Evolutionary conservation across 192 early-diverging fungal genomes (phyloP).

Genomic region (Rhizophagus clarus): DNA sequence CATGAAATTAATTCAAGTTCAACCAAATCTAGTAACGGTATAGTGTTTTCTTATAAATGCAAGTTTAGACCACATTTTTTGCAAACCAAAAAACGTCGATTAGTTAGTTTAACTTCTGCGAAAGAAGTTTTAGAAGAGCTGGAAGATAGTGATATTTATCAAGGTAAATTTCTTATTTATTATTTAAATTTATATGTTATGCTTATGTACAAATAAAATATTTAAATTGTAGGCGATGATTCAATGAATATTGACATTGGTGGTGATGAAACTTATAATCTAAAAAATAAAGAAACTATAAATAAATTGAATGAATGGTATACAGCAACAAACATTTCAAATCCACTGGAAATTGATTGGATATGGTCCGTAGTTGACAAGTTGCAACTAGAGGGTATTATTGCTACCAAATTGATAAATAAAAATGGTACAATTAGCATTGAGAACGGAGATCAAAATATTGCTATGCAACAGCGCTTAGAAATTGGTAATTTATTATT

Average conservation of each 20-base stretch:
- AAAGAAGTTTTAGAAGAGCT: constrained; percentile 32
- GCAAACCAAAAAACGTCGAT: constrained; percentile 34
- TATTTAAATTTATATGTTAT: not conserved
- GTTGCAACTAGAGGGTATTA: constrained; percentile 35
- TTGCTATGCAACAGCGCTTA: constrained; percentile 49
- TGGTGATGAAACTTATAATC: not conserved
- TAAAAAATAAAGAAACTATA: not conserved
- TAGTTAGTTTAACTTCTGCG: constrained; percentile 37
- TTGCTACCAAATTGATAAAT: constrained; percentile 41
- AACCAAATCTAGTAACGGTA: constrained; percentile 6
- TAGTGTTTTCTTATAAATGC: constrained; percentile 27
- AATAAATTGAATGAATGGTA: not conserved
- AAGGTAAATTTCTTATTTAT: not conserved
- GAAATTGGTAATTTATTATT: constrained; percentile 50
- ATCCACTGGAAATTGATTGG: constrained; percentile 45
- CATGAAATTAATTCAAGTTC: constrained; percentile 17
- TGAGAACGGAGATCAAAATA: constrained; percentile 25
- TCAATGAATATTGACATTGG: not conserved
- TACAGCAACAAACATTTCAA: constrained; percentile 8
- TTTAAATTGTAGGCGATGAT: constrained; percentile 23
- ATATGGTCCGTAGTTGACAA: constrained; percentile 44
- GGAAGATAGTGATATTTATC: constrained; percentile 22
- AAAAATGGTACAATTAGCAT: constrained; percentile 20
- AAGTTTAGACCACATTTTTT: constrained; percentile 33
- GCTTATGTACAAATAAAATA: not conserved